Conservation (phyloP, 106 monocot species). For the Triglochin maritima region DNA sequence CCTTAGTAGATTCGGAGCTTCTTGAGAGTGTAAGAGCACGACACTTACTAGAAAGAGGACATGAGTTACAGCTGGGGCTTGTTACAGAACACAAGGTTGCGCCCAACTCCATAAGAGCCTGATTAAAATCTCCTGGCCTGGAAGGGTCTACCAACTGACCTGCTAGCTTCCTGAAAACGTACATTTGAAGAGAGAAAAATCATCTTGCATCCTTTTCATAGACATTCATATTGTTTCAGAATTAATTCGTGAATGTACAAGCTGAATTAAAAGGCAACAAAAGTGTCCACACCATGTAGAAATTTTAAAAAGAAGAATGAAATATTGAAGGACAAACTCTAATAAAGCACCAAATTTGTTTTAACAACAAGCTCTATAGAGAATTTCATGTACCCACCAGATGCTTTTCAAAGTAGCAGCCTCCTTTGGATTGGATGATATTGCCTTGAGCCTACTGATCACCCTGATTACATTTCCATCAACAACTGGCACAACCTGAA, state of each 20-base stretch:
- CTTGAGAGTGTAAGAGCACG: conserved; percentile 50
- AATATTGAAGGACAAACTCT: too few relatives aligned
- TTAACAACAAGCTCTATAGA: too few relatives aligned
- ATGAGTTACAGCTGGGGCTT: conserved; percentile 59
- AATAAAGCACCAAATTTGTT: background rate
- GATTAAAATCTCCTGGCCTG: conserved; percentile 94
- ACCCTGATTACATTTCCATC: conserved; percentile 98
- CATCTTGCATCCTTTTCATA: too few relatives aligned
- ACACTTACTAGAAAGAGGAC: conserved; percentile 73
- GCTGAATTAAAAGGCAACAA: too few relatives aligned
- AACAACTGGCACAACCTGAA: conserved; percentile 84
- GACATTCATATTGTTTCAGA: too few relatives aligned
- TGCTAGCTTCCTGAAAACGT: conserved; percentile 50
- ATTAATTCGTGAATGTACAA: too few relatives aligned
- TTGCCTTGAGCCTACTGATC: conserved; percentile 73
- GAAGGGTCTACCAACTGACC: conserved; percentile 69
- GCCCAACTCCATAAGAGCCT: conserved; percentile 93
- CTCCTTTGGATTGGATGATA: conserved; percentile 85
- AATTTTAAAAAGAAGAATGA: too few relatives aligned
- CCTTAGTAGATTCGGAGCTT: conserved; percentile 20
- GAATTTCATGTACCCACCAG: conserved; percentile 33
- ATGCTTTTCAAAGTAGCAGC: conserved; percentile 68
- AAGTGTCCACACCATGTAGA: too few relatives aligned
- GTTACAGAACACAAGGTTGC: conserved; percentile 61
- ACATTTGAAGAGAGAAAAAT: too few relatives aligned